These are phyloP conservation scores for Carex kokanica DNA, from an alignment of 176 grass and related monocot species.

Conservation along the genomic window DNA sequence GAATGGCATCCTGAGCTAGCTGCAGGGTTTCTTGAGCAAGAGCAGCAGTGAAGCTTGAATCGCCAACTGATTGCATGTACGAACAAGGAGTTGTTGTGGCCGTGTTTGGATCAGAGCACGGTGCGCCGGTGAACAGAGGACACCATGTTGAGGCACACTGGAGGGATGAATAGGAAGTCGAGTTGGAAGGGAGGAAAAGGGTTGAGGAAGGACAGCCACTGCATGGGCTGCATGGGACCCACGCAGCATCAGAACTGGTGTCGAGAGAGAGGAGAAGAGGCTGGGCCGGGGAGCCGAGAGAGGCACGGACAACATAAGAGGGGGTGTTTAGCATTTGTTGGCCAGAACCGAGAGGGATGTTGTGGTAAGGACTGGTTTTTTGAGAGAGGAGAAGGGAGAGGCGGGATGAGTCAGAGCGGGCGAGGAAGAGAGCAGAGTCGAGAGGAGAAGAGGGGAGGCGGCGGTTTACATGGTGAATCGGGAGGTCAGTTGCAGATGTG, in stretches of 20 bases:
- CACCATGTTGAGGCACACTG: slow-evolving; percentile 71
- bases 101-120: slow-evolving; percentile 38
- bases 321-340: slow-evolving; percentile 59
- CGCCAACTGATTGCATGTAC: slow-evolving; percentile 60
- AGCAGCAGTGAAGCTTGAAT: slow-evolving; percentile 61
- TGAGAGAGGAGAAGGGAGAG: slow-evolving; percentile 68
- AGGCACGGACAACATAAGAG: slow-evolving; percentile 75
- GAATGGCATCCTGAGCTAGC: slow-evolving; percentile 53
- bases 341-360: slow-evolving; percentile 75
- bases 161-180: slow-evolving; percentile 61
- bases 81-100: slow-evolving; percentile 49
- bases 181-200: slow-evolving; percentile 67
- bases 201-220: slow-evolving; percentile 45
- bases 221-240: slow-evolving; percentile 87
- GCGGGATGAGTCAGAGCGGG: slow-evolving; percentile 59
- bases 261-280: slow-evolving; percentile 64
- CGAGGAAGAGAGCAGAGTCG: slow-evolving; percentile 58
- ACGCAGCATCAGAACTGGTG: slow-evolving; percentile 90
- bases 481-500: slow-evolving; percentile 38
- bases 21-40: slow-evolving; percentile 63
- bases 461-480: slow-evolving; percentile 60
- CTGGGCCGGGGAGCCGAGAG: slow-evolving; percentile 64
- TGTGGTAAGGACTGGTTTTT: slow-evolving; percentile 32
- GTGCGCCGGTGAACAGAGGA: slow-evolving; percentile 54
- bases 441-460: slow-evolving; percentile 54